Base-by-base conservation (phyloP, 352 stramenopile genomes). In the Pythium rhizo-oryzae region DNA sequence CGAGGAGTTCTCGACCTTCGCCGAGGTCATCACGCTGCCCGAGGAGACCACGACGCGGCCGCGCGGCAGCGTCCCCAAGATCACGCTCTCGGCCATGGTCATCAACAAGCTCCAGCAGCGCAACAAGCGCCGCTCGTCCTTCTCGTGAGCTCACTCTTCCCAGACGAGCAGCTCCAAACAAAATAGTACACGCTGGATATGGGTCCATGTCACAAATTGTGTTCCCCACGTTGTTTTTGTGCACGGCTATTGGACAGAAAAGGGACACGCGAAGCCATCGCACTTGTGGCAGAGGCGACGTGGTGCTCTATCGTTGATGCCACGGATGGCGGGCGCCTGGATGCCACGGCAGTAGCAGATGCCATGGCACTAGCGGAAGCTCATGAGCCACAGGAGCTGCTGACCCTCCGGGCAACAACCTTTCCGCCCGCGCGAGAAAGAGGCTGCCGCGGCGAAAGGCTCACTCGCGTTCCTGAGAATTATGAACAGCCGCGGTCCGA, bases 91-190 rank as follows among this genome's bases (percentile, higher is more conserved):
- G 28, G 59, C 62, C 46, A 71, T 71, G 58, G 54, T 75, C 16
- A 75, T 91, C 61, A 91, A 82, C 58, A 80, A 77, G 23, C 59
- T 91, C 37, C 81, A 90, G 56, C 72, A 89, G 58, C 72, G 82
- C 50, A 75, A 89, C 70, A 82, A 81, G 12, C 76, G 81, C 7
- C 76, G 81, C 9, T 89, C 81, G 0, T 87, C 76, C 11, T 85
- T 86, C 44, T 80, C 79, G 6, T 87, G 46, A 70, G 24, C 4
- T n/a, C n/a, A n/a, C n/a, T n/a, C n/a, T n/a, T n/a, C n/a, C n/a
- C n/a, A n/a, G n/a, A n/a, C n/a, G n/a, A n/a, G n/a, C n/a, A n/a
- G n/a, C n/a, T n/a, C n/a, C n/a, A n/a, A 33, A 6, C 28, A 33
- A 33, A 33, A 6, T 33, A 33, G 28, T 33, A 33, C 28, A 33